phyloP scores from a whole-genome alignment of 306 rosid genomes.

The Pterocarpus macrocarpus region DNA sequence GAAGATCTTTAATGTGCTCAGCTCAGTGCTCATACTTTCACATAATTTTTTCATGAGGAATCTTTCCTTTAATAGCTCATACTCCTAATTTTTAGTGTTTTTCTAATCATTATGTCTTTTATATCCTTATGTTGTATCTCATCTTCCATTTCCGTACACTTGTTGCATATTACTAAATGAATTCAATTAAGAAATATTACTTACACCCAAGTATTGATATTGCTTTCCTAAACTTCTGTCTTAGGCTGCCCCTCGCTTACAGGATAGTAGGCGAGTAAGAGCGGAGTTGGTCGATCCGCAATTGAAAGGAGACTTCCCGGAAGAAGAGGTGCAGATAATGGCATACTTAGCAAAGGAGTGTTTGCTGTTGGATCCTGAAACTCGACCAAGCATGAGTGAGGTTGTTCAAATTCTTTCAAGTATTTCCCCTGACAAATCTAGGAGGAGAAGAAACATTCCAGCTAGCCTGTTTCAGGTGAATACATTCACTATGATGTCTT shows the following conservation, averaged over 20 bases:
- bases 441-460: slow-evolving; percentile 74
- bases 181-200: slow-evolving; percentile 23
- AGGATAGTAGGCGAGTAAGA: slow-evolving; percentile 76
- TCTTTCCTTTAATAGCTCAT: background rate
- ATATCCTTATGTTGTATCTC: slow-evolving; percentile 3
- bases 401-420: slow-evolving; percentile 96
- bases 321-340: slow-evolving; percentile 93
- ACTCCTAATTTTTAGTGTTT: background rate
- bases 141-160: slow-evolving; percentile 5
- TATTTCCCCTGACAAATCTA: slow-evolving; percentile 79
- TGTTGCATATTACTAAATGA: slow-evolving; percentile 38
- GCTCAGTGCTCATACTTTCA: background rate
- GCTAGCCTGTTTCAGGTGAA: slow-evolving; percentile 70
- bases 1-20: slow-evolving; percentile 28
- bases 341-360: slow-evolving; percentile 98
- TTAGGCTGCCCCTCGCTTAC: slow-evolving; percentile 90
- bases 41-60: background rate
- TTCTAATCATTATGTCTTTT: slow-evolving; percentile 4
- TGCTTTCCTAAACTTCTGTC: slow-evolving; percentile 41
- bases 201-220: slow-evolving; percentile 28
- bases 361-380: slow-evolving; percentile 85
- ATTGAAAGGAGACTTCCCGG: slow-evolving; percentile 74
- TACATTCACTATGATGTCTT: slow-evolving; percentile 26
- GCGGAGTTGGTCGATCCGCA: slow-evolving; percentile 80
- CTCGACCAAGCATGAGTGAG: slow-evolving; percentile 95